These are phyloP conservation scores for Gaeumannomyces sp. DNA, from an alignment of 2,329 filamentous ascomycete species.

Conservation along the genomic window DNA sequence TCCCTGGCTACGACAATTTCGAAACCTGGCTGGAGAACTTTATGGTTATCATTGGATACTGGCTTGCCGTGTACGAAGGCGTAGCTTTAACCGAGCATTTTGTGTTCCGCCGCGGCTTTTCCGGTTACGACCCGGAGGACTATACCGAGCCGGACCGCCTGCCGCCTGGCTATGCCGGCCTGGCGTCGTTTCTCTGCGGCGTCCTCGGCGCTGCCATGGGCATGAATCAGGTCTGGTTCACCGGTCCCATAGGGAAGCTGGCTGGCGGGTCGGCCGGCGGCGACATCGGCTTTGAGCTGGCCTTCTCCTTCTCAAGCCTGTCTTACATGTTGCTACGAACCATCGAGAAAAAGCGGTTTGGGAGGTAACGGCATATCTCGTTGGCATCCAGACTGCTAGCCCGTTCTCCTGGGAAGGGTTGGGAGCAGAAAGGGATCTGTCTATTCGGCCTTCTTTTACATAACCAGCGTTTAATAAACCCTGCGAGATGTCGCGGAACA, in stretches of 20 bases:
- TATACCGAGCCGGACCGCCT: slow-evolving; percentile 38
- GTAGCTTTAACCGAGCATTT: slow-evolving; percentile 28
- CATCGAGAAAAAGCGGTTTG: slow-evolving; percentile 28
- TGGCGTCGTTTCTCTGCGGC: slow-evolving; percentile 21
- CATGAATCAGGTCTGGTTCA: slow-evolving; percentile 58
- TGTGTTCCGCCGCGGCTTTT: slow-evolving; percentile 39
- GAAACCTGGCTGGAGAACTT: slow-evolving; percentile 32
- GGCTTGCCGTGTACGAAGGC: slow-evolving; percentile 40
- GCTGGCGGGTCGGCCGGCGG: slow-evolving; percentile 36
- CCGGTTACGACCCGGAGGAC: slow-evolving; percentile 36
- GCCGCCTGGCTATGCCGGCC: slow-evolving; percentile 28
- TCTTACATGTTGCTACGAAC: slow-evolving; percentile 46
- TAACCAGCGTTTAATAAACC: no score
- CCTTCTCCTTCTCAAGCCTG: slow-evolving; percentile 35
- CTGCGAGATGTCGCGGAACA: no score
- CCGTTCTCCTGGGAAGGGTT: no score
- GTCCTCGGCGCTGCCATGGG: slow-evolving; percentile 48
- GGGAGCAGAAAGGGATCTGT: no score
- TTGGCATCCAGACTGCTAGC: no score
- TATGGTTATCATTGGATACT: slow-evolving; percentile 32
- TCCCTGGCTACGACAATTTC: slow-evolving; percentile 32
- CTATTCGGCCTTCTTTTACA: no score
- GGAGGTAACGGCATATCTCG: neutral
- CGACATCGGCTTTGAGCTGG: slow-evolving; percentile 61
- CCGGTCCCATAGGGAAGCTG: slow-evolving; percentile 50